Evolutionary conservation across 2,329 filamentous ascomycete species (phyloP).

Genomic region (Apiospora marii): DNA sequence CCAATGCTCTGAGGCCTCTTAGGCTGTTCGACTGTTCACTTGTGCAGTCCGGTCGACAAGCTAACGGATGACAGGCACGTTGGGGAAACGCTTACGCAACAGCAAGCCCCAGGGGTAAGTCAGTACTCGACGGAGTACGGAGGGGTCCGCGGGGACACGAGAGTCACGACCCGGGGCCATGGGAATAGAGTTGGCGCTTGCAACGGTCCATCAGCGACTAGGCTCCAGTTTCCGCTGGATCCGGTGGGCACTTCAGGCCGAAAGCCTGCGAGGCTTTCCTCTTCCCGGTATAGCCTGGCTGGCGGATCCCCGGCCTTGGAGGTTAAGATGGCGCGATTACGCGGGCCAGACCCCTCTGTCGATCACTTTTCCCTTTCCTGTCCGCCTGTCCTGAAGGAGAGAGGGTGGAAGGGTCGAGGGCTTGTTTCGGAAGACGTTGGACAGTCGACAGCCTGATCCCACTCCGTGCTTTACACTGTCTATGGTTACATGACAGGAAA

Average conservation of each 20-base stretch:
- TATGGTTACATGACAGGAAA: not conserved
- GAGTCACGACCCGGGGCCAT: not conserved
- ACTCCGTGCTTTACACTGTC: not conserved
- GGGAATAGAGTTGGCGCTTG: conserved; percentile 13
- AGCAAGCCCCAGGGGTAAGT: not conserved
- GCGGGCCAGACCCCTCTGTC: not conserved
- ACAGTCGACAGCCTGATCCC: not conserved
- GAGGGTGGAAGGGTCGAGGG: not conserved
- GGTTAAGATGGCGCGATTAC: not conserved
- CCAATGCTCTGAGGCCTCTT: not conserved
- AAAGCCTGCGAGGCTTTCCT: not conserved
- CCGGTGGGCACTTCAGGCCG: not conserved
- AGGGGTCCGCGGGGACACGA: not conserved
- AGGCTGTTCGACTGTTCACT: not conserved
- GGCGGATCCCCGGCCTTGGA: not conserved
- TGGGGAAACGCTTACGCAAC: not conserved
- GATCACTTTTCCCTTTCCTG: not conserved
- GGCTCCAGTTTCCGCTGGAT: not conserved
- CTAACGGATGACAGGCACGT: not conserved
- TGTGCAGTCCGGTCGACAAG: not conserved
- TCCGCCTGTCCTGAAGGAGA: not conserved
- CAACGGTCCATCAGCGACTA: not conserved
- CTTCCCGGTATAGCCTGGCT: not conserved
- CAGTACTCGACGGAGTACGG: not conserved
- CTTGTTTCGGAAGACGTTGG: not conserved